Evolutionary conservation across 2,329 filamentous ascomycete species (phyloP).

Genomic region (Colletotrichum truncatum): DNA sequence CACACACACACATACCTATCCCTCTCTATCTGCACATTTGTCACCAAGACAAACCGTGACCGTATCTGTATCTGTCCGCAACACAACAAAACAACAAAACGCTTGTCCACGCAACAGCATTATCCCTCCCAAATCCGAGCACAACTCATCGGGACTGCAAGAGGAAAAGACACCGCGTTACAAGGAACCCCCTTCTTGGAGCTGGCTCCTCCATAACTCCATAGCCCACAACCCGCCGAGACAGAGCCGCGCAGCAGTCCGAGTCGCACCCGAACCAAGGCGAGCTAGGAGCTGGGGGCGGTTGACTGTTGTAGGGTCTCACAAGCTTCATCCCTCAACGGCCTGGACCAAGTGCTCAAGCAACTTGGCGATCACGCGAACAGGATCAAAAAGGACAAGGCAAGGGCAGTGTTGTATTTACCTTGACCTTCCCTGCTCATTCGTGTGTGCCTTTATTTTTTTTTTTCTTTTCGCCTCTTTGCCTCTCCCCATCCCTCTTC

Average conservation of each 20-base stretch:
- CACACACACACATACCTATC: not conserved
- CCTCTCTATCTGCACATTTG: no score
- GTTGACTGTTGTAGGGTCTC: not conserved
- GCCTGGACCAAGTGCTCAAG: not conserved
- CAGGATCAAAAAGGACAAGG: not conserved
- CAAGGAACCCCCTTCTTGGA: constrained; percentile 16
- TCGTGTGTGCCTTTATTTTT: not conserved
- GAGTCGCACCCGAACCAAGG: not conserved
- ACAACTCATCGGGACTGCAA: constrained; percentile 13
- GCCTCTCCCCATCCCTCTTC: not conserved
- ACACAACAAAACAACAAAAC: not conserved
- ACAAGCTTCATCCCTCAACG: constrained; percentile 4
- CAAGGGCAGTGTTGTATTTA: not conserved
- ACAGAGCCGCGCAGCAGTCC: constrained; percentile 22
- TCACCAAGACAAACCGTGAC: not conserved
- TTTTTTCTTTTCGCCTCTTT: not conserved
- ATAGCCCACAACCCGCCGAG: not conserved
- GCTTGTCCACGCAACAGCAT: not conserved
- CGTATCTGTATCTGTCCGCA: not conserved
- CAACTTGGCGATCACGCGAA: not conserved
- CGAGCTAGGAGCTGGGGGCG: not conserved
- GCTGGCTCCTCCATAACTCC: not conserved
- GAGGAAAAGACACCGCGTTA: not conserved
- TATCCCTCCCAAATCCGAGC: not conserved
- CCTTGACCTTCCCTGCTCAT: not conserved